Base-by-base conservation (phyloP, 352 stramenopile species). In the Halophytophthora batemanensis region DNA sequence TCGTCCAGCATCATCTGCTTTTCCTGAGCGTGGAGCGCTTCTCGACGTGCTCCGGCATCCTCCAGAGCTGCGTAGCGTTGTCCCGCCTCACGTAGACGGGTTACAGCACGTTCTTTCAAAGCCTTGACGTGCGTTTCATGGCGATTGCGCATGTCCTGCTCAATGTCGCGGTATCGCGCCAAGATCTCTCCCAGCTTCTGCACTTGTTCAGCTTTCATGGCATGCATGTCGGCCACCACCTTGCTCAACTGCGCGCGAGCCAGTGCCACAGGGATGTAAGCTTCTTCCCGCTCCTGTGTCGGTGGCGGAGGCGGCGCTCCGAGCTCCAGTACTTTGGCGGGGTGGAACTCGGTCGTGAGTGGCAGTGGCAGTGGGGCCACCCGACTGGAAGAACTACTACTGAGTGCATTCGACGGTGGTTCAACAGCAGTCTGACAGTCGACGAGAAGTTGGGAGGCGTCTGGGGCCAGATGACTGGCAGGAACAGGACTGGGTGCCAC, bases 141-240 rank as follows among this genome's bases (percentile, higher is more conserved):
- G 36, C 83, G 70, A 4, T 38, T 25, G 25, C 71, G 73, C 17
- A 74, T 89, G 22, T 87, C 60, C 11, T 61, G 56, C 49, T 91
- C 82, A 37, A 91, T 77, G 4, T 40, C 40, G 18, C 71, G 80
- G 34, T 77, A 90, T 8, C 73, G 52, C 11, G 69, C 66, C 7
- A 89, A 48, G 45, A 93, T 86, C 37, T 59, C 36, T 23, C 54
- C 45, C 31, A 93, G 52, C 22, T 74, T 73, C 37, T 66, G 46
- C 1, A 73, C 53, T 28, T 91, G 81, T 11, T 88, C 69, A 22
- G 74, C 64, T 56, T 93, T 88, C 68, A 91, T 83, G 35, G 57
- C 39, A 57, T 86, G 80, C 78, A 93, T 91, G 35, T 91, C 83
- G 4, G 70, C 46, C 21, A 93, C 83, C 3, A 90, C 83, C n/a